Evolutionary conservation across 257 asterid species (phyloP), one percentile per base, ranked within the genome.

Genomic region (Salvia rosmarinus): DNA sequence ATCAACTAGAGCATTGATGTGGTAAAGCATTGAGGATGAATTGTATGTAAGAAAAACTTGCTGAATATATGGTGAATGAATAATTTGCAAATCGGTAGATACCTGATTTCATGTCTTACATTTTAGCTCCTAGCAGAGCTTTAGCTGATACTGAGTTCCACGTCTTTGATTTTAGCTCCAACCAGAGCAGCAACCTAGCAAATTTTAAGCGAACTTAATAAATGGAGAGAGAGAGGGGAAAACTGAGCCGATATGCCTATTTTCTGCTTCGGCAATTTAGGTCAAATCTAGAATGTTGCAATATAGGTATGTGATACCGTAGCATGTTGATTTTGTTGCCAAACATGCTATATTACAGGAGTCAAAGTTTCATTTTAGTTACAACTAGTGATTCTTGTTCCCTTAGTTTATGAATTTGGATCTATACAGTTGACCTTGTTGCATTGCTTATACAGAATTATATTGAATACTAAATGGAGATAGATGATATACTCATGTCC

Each of bases 41-140:
- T 28, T 52, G 50, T 46, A 70, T 3, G 9, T 32, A 63, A 35
- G 81, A 72, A 56, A 42, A 30, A 50, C 63, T 50, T 59, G 47
- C 51, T 7, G 34, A 62, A 32, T 16, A 63, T 19, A 69, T 16
- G 12, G 19, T 14, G 34, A 47, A 43, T 32, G 16, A 52, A 7
- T 13, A 55, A 51, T 23, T 59, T 13, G 37, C 56, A 21, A 39
- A 59, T 37, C 28, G n/a, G 60, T 61, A 19, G 17, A 17, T 69
- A 55, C 43, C 13, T 30, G 34, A 28, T 25, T 52, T 37, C 64
- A 12, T 68, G 64, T 52, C 23, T 52, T 51, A 11, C 5, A 50
- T 34, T 51, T 52, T 21, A 35, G 51, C 63, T 32, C 47, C 63
- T 11, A 11, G 30, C 62, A 5, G 47, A 67, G 10, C 34, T n/a